Evolutionary conservation across 257 asterid genomes (phyloP), one percentile per base, ranked within the genome.

Genomic region (Craterostigma plantagineum): DNA sequence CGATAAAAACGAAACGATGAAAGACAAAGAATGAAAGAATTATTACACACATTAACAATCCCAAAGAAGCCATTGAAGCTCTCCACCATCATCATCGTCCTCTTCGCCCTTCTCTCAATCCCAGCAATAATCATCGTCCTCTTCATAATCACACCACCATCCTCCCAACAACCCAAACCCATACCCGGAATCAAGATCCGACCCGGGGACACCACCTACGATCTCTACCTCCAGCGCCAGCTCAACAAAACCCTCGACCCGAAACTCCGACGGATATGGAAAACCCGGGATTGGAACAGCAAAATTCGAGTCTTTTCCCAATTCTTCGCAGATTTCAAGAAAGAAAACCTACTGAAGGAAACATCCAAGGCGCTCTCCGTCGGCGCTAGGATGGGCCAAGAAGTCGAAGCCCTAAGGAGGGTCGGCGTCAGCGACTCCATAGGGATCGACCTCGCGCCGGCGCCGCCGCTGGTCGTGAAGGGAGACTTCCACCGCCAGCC

Each of bases 321-420:
- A 0, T 87, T 87, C 46, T 87, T 79, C 73, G 35, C n/a, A 8
- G 52, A 46, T 10, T 45, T 87, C 1, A 74, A 79, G 54, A 34
- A 42, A 8, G 34, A 72, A 9, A 47, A 54, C 0, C 60, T 71
- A 16, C 35, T 82, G 16, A 33, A 38, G 8, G 75, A 76, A 55
- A 57, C 44, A 7, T 82, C 98, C 0, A 79, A 61, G 41, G 65
- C 84, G 0, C 85, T 87, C 27, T 76, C 69, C 38, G 65, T 87
- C 43, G 98, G 95, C 6, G 98, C 95, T 0, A 73, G 98, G 42
- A 77, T 82, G 63, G 98, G 98, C 14, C 98, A 87, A 54, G 98
- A 87, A 38, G 98, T 87, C 15, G 95, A 77, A 4, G 97, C 98
- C 0, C 35, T 87, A 16, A 58, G 58, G 34, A 75, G 68, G 65